phyloP scores from a whole-genome alignment of 495 filamentous ascomycete genomes.

The Lophiostoma macrostomum region DNA sequence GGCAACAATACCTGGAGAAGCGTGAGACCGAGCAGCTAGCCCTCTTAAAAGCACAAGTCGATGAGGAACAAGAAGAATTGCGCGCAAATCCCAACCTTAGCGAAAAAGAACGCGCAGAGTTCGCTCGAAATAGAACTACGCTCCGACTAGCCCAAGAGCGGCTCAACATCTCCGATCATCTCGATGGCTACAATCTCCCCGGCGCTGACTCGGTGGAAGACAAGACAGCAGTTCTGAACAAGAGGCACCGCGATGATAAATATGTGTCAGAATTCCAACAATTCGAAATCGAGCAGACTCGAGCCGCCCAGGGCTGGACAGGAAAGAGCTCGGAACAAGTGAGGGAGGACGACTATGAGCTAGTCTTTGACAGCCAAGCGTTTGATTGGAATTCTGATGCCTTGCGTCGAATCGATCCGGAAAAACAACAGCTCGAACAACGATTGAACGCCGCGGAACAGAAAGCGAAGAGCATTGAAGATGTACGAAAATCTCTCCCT shows the following conservation, averaged over 20 bases:
- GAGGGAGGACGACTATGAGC: conserved; percentile 90
- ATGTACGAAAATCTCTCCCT: conserved; percentile 84
- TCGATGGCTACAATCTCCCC: conserved; percentile 90
- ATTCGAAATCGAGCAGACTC: conserved; percentile 89
- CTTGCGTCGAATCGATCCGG: conserved; percentile 44
- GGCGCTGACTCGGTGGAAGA: conserved; percentile 86
- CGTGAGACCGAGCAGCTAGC: conserved; percentile 81
- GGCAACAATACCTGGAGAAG: conserved; percentile 93
- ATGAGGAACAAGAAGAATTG: conserved; percentile 81
- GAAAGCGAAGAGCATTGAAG: conserved; percentile 80
- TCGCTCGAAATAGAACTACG: conserved; percentile 83
- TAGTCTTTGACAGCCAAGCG: conserved; percentile 83
- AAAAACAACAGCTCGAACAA: conserved; percentile 73
- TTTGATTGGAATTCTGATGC: conserved; percentile 83
- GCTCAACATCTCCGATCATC: conserved; percentile 81
- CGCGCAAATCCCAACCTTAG: conserved; percentile 72
- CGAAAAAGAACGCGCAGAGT: conserved; percentile 80
- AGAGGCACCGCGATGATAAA: conserved; percentile 86
- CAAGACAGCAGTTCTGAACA: conserved; percentile 86
- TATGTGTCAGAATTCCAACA: conserved; percentile 94
- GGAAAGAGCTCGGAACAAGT: conserved; percentile 64
- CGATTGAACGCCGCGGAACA: conserved; percentile 84
- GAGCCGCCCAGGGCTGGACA: conserved; percentile 90
- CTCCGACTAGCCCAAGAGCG: conserved; percentile 86
- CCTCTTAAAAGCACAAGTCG: conserved; percentile 84